Evolutionary conservation across 1,284 basidiomycete species (phyloP).

Genomic region (Papiliotrema fonsecae): DNA sequence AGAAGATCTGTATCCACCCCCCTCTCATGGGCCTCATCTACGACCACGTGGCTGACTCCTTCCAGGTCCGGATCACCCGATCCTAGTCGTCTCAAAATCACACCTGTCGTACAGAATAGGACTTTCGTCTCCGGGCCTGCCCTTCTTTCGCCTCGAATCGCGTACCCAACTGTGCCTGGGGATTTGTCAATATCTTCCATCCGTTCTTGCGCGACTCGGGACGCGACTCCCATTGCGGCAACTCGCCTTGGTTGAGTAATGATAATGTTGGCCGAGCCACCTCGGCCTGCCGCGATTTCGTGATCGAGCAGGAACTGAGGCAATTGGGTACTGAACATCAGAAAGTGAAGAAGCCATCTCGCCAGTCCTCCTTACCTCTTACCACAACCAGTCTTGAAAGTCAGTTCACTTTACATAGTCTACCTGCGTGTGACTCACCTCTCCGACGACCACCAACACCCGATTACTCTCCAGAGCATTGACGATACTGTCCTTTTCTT

Average conservation of each 20-base stretch:
- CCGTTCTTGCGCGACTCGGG: conserved; percentile 80
- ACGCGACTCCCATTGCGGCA: conserved; percentile 82
- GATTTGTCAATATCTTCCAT: conserved; percentile 60
- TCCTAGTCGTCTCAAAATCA: conserved; percentile 71
- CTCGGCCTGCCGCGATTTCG: conserved; percentile 60
- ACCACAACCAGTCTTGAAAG: conserved; percentile 63
- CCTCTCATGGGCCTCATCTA: conserved; percentile 91
- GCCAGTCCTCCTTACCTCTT: conserved; percentile 60
- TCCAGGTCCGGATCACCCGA: conserved; percentile 65
- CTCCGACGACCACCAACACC: conserved; percentile 76
- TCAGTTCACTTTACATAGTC: conserved; percentile 6
- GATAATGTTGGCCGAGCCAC: conserved; percentile 70
- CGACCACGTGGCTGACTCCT: conserved; percentile 76
- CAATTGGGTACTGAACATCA: conserved; percentile 51
- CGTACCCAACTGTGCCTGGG: conserved; percentile 73
- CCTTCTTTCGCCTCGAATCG: conserved; percentile 83
- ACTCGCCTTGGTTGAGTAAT: conserved; percentile 88
- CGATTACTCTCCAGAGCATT: conserved; percentile 57
- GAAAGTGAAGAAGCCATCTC: background rate
- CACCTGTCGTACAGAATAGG: conserved; percentile 89
- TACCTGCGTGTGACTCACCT: too few relatives aligned
- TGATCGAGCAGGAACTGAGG: conserved; percentile 85
- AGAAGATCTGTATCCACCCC: conserved; percentile 87
- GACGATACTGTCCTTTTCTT: conserved; percentile 62
- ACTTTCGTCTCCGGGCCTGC: conserved; percentile 64